Evolutionary conservation across 1,284 basidiomycete species (phyloP).

Genomic region (Athelia psychrophila): DNA sequence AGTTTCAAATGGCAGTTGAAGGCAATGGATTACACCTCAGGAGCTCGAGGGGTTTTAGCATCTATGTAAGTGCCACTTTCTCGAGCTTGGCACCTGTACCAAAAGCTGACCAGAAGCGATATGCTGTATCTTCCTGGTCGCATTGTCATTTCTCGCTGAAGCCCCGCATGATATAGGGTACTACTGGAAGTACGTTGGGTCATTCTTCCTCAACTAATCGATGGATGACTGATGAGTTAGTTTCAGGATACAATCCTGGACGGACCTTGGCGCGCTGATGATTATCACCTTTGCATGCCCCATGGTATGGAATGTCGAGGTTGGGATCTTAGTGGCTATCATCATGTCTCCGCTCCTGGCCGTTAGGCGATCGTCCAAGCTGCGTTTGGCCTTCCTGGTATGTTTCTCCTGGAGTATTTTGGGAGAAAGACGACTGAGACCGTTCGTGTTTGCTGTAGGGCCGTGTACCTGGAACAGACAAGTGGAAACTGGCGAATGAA

Average conservation of each 20-base stretch:
- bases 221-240: conserved; percentile 4
- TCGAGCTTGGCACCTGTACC: not conserved
- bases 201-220: not conserved
- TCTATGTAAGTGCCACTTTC: conserved; percentile 53
- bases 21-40: no score
- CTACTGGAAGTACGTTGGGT: conserved; percentile 67
- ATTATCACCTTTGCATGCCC: conserved; percentile 80
- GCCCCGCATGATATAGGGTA: conserved; percentile 83
- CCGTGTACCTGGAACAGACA: conserved; percentile 75
- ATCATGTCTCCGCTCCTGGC: conserved; percentile 85
- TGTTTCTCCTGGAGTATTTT: no score
- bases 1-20: no score
- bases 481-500: conserved; percentile 82
- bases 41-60: conserved; percentile 78
- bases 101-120: not conserved
- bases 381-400: conserved; percentile 49
- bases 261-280: conserved; percentile 84
- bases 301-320: conserved; percentile 77
- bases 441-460: conserved; percentile 42
- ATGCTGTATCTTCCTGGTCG: conserved; percentile 74
- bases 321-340: conserved; percentile 83
- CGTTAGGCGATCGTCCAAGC: conserved; percentile 80
- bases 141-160: conserved; percentile 82
- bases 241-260: conserved; percentile 83
- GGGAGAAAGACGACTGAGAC: not conserved